phyloP scores from a whole-genome alignment of 202 grass and related monocot genomes.

The Brachypodium distachyon region DNA sequence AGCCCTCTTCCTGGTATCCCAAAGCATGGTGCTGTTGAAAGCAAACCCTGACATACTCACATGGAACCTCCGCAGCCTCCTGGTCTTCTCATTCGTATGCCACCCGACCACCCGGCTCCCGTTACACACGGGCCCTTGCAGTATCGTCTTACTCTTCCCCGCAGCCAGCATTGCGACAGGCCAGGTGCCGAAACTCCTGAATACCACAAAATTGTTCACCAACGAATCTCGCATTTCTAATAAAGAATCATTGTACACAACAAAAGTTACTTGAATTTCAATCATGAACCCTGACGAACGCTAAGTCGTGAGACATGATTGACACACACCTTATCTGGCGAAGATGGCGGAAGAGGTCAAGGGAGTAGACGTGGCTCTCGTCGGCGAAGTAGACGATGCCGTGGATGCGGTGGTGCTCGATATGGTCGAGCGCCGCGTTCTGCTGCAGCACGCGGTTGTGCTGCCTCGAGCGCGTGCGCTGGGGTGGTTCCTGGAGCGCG shows the following conservation, averaged over 20 bases:
- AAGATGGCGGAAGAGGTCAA: conserved; percentile 46
- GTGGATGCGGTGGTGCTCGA: conserved; percentile 45
- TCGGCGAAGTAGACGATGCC: conserved; percentile 61
- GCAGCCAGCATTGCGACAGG: conserved; percentile 46
- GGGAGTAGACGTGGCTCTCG: conserved; percentile 51
- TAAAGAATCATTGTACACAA: neutral
- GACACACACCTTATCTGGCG: conserved; percentile 37
- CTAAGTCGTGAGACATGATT: neutral
- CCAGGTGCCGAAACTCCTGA: conserved; percentile 67
- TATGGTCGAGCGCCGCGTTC: conserved; percentile 52
- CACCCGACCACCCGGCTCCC: conserved; percentile 47
- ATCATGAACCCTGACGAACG: neutral
- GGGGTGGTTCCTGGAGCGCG: conserved; percentile 1
- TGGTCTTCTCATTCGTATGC: conserved; percentile 43
- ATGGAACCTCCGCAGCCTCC: conserved; percentile 40
- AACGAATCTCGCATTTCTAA: neutral
- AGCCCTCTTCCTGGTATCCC: conserved; percentile 50
- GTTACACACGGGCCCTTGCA: conserved; percentile 54
- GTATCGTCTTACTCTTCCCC: conserved; percentile 36
- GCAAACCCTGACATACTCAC: conserved; percentile 51
- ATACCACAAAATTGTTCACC: neutral
- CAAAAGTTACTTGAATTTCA: neutral
- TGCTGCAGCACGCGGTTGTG: conserved; percentile 24
- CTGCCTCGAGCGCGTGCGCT: neutral
- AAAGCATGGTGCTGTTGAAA: conserved; percentile 63